phyloP scores from a whole-genome alignment of 257 asterid genomes.

The Capsicum chinense region DNA sequence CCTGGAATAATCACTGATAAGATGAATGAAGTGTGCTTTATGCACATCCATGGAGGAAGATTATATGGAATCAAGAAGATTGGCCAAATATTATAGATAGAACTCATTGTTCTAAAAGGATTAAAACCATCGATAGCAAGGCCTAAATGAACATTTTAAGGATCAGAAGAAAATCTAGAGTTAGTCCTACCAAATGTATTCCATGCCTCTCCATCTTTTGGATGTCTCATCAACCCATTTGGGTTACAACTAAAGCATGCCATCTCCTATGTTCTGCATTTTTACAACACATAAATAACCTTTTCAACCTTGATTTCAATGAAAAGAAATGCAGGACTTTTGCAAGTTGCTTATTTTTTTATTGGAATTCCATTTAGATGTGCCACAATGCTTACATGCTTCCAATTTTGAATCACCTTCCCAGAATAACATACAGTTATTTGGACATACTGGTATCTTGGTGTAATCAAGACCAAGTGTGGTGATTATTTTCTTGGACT shows the following conservation, averaged over 20 bases:
- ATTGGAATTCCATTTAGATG: background rate
- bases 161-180: background rate
- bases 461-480: background rate
- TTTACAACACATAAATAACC: background rate
- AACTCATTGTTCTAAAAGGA: background rate
- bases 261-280: background rate
- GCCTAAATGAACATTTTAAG: background rate
- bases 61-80: background rate
- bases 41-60: background rate
- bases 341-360: background rate
- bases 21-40: background rate
- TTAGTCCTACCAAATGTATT: background rate
- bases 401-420: background rate
- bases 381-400: background rate
- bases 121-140: background rate
- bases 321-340: background rate
- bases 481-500: background rate
- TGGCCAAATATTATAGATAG: background rate
- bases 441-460: background rate
- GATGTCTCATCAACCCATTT: background rate
- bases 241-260: background rate
- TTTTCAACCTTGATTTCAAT: background rate
- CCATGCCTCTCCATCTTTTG: background rate
- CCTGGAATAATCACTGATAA: background rate
- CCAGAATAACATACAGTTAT: background rate